A percentile compares a stretch with the other conserved stretches of the same genome.
These are phyloP conservation scores for Lepidium africanum DNA, from an alignment of 345 rosid species.

Conservation along the genomic window DNA sequence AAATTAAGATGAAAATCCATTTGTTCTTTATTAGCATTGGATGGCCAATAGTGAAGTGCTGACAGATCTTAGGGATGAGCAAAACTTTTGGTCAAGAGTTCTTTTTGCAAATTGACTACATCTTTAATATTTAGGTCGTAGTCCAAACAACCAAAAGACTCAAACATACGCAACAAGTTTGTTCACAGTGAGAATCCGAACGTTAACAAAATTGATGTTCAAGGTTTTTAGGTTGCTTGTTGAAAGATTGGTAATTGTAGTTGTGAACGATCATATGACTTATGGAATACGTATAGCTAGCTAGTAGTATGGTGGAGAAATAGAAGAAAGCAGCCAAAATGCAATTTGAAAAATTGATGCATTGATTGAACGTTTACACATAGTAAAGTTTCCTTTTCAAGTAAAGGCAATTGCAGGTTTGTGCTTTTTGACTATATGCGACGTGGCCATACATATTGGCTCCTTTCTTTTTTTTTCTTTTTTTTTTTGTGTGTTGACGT, in stretches of 20 bases:
- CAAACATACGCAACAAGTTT: too few species aligned
- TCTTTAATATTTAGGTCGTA: too few species aligned
- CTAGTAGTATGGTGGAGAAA: slow-evolving; percentile 6
- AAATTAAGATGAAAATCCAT: too few species aligned
- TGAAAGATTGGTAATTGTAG: slow-evolving; percentile 5
- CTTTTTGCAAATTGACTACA: too few species aligned
- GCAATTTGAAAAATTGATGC: slow-evolving; percentile 12
- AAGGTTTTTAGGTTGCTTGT: neutral
- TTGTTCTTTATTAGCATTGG: too few species aligned
- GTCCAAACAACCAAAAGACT: too few species aligned
- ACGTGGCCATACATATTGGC: slow-evolving; percentile 5
- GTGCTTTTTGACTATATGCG: slow-evolving; percentile 4
- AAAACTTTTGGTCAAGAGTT: too few species aligned
- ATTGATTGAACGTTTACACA: slow-evolving; percentile 24
- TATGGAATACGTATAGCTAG: neutral
- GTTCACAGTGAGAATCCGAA: too few species aligned
- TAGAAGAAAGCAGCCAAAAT: slow-evolving; percentile 8
- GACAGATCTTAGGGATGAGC: too few species aligned
- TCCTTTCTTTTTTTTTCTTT: neutral
- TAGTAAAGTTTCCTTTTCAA: neutral
- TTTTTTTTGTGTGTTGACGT: slow-evolving; percentile 7
- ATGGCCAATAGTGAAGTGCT: too few species aligned
- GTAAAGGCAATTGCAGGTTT: slow-evolving; percentile 21
- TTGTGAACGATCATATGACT: slow-evolving; percentile 13
- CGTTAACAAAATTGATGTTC: too few species aligned